Evolutionary conservation across 257 asterid species (phyloP).

Genomic region (Fraxinus americana): DNA sequence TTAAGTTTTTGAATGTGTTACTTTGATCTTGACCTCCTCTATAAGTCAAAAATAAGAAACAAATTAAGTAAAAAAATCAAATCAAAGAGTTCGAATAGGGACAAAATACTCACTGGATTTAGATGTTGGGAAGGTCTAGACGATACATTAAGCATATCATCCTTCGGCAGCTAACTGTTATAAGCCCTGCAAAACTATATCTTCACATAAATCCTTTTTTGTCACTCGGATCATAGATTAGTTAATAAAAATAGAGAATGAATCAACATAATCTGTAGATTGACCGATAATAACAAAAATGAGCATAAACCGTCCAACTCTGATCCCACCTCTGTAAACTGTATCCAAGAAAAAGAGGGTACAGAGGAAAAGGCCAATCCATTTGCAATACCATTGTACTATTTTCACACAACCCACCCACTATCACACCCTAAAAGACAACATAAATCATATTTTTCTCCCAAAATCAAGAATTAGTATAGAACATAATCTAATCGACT

Average conservation of each 20-base stretch:
- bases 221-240: neutral
- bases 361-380: slow-evolving; percentile 27
- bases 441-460: neutral
- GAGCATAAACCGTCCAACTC: too few relatives aligned
- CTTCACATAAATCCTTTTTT: too few relatives aligned
- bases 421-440: slow-evolving; percentile 10
- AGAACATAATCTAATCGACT: too few relatives aligned
- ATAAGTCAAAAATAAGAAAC: too few relatives aligned
- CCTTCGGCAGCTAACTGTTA: slow-evolving; percentile 27
- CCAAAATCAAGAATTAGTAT: too few relatives aligned
- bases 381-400: slow-evolving; percentile 9
- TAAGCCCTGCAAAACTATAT: neutral
- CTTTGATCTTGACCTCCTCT: too few relatives aligned
- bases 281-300: too few relatives aligned
- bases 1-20: too few relatives aligned
- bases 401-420: neutral
- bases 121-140: slow-evolving; percentile 38
- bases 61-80: too few relatives aligned
- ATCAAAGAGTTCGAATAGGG: too few relatives aligned
- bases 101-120: slow-evolving; percentile 31
- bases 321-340: slow-evolving; percentile 13
- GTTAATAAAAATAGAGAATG: neutral
- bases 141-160: slow-evolving; percentile 49
- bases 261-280: neutral
- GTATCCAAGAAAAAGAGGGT: slow-evolving; percentile 8